Evolutionary conservation across 2,329 filamentous ascomycete genomes (phyloP).

Genomic region (Apiospora kogelbergensis): DNA sequence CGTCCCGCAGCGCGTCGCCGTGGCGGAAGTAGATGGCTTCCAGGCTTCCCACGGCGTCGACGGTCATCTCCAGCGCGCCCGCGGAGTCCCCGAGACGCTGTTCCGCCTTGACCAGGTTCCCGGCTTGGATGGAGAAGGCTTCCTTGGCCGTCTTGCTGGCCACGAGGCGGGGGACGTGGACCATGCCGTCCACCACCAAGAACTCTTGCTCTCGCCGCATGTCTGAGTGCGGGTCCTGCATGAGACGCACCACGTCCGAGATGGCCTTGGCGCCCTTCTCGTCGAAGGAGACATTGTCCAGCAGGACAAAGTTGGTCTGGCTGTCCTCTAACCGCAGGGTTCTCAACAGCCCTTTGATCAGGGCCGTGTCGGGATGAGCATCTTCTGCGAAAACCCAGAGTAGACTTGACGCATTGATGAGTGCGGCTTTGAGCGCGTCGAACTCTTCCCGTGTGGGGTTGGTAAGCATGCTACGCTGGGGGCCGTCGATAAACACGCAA

Average conservation of each 20-base stretch:
- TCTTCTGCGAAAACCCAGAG: slow-evolving; percentile 16
- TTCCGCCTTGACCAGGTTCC: slow-evolving; percentile 16
- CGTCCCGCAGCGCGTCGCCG: slow-evolving; percentile 11
- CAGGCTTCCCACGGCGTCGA: slow-evolving; percentile 22
- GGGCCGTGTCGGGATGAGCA: slow-evolving; percentile 10
- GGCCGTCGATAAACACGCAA: slow-evolving; percentile 17
- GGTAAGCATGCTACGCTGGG: slow-evolving; percentile 3
- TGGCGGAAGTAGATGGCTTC: slow-evolving; percentile 25
- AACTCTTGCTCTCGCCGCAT: too few species aligned
- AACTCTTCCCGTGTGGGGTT: slow-evolving; percentile 14
- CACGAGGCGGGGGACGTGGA: slow-evolving; percentile 18
- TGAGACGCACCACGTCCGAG: neutral
- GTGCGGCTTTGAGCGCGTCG: slow-evolving; percentile 9
- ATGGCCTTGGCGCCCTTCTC: slow-evolving; percentile 13
- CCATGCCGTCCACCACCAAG: slow-evolving; percentile 6
- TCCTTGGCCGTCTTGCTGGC: slow-evolving; percentile 14
- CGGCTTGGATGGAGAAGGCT: slow-evolving; percentile 15
- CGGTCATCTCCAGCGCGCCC: slow-evolving; percentile 24
- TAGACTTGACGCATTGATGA: slow-evolving; percentile 9
- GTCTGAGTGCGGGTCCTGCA: slow-evolving; percentile 12
- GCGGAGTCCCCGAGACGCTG: slow-evolving; percentile 20
- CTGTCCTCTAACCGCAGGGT: slow-evolving; percentile 16
- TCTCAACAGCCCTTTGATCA: slow-evolving; percentile 17
- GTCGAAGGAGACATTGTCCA: slow-evolving; percentile 16
- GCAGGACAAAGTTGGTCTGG: slow-evolving; percentile 12